Conservation (phyloP, 2,329 filamentous ascomycete species). For the Curvularia sp. region DNA sequence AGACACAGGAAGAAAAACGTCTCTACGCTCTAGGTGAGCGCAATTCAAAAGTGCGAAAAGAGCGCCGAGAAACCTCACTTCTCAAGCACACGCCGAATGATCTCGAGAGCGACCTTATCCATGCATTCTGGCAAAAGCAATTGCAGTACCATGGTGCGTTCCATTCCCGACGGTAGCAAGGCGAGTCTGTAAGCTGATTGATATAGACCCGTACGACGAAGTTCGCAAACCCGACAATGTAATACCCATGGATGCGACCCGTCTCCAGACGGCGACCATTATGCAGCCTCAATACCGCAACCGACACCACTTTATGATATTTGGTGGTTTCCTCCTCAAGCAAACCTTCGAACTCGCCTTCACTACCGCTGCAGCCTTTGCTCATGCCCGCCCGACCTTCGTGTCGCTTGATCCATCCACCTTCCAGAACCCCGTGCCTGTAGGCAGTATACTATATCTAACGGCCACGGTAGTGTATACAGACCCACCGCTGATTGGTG, state of each 20-base stretch:
- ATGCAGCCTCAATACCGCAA: constrained; percentile 79
- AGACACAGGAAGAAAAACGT: constrained; percentile 70
- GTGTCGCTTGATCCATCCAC: constrained; percentile 76
- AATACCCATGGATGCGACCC: constrained; percentile 68
- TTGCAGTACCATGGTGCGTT: constrained; percentile 65
- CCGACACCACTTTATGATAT: constrained; percentile 78
- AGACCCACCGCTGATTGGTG: constrained; percentile 62
- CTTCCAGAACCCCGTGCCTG: constrained; percentile 77
- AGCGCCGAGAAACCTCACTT: constrained; percentile 65
- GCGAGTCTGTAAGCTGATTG: not conserved
- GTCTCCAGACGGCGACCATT: constrained; percentile 71
- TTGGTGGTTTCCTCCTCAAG: constrained; percentile 76
- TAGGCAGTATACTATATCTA: constrained; percentile 77
- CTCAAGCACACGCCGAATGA: constrained; percentile 73
- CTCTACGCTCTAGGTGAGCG: constrained; percentile 69
- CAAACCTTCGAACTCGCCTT: constrained; percentile 80
- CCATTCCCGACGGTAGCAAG: not conserved
- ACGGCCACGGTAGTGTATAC: constrained; percentile 76
- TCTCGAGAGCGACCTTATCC: constrained; percentile 74
- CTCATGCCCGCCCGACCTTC: constrained; percentile 73
- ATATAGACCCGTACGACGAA: constrained; percentile 61
- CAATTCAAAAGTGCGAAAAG: constrained; percentile 72
- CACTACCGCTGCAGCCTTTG: constrained; percentile 74
- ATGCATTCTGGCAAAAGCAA: constrained; percentile 75
- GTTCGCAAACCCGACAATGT: constrained; percentile 64